These are phyloP conservation scores for Aaosphaeria pasadenensis DNA, from an alignment of 2,329 filamentous ascomycete genomes.

Conservation along the genomic window DNA sequence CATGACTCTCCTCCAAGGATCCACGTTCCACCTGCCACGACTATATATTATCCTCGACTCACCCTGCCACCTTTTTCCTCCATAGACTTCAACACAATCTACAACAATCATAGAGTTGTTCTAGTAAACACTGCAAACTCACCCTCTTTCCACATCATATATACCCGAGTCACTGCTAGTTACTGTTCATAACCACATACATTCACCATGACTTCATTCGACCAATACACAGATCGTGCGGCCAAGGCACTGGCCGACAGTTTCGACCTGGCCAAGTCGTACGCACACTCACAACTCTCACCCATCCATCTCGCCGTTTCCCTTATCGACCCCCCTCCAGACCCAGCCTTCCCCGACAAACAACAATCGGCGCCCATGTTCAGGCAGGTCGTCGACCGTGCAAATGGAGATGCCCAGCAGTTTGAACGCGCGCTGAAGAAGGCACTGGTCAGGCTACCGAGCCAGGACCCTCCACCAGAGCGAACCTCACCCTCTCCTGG, in stretches of 20 bases:
- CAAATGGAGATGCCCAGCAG: slow-evolving; percentile 86
- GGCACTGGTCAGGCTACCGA: slow-evolving; percentile 81
- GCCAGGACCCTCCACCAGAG: slow-evolving; percentile 92
- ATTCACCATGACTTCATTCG: slow-evolving; percentile 65
- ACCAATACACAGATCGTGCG: slow-evolving; percentile 92
- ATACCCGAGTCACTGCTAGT: slow-evolving; percentile 9
- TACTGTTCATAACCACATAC: slow-evolving; percentile 8
- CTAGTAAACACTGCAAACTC: slow-evolving; percentile 12
- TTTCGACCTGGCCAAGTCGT: slow-evolving; percentile 82
- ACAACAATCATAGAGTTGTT: no score
- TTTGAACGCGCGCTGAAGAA: slow-evolving; percentile 92
- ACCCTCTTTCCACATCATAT: neutral
- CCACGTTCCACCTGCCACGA: no score
- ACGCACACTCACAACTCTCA: slow-evolving; percentile 85
- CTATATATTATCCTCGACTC: no score
- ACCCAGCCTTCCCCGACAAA: slow-evolving; percentile 66
- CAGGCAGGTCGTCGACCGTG: slow-evolving; percentile 89
- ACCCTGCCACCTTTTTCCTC: no score
- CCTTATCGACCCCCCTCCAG: slow-evolving; percentile 71
- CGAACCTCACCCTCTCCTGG: slow-evolving; percentile 77
- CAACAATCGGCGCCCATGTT: slow-evolving; percentile 71
- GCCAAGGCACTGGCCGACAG: slow-evolving; percentile 87
- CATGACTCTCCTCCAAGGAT: no score
- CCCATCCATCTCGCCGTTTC: slow-evolving; percentile 87
- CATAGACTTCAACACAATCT: no score